phyloP scores from a whole-genome alignment of 2,329 filamentous ascomycete genomes.

The Exophiala aquamarina region DNA sequence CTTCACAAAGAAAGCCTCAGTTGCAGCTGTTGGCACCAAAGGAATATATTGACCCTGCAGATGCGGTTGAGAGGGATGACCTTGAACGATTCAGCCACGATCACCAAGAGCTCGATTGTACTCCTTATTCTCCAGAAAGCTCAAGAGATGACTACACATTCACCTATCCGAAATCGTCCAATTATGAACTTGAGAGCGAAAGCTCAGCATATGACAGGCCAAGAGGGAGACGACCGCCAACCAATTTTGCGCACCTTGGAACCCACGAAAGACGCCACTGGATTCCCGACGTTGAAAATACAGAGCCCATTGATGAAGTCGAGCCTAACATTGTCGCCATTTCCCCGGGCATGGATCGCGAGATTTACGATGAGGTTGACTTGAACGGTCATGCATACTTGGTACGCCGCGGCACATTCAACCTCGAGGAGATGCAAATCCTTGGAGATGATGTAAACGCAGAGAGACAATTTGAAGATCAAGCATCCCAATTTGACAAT shows the following conservation, averaged over 20 bases:
- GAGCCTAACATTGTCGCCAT: constrained; percentile 27
- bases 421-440: constrained; percentile 22
- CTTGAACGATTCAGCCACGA: constrained; percentile 23
- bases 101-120: constrained; percentile 6
- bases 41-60: constrained; percentile 28
- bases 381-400: constrained; percentile 26
- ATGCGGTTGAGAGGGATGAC: constrained; percentile 29
- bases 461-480: neutral
- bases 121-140: constrained; percentile 27
- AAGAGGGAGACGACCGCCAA: constrained; percentile 24
- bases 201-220: constrained; percentile 24
- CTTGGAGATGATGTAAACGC: constrained; percentile 9
- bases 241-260: constrained; percentile 22
- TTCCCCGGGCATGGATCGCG: constrained; percentile 20
- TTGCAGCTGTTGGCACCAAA: constrained; percentile 16
- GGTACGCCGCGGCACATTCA: constrained; percentile 21
- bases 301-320: constrained; percentile 14
- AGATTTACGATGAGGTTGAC: constrained; percentile 26
- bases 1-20: constrained; percentile 15
- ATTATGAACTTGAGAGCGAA: constrained; percentile 27
- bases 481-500: neutral
- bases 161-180: constrained; percentile 28
- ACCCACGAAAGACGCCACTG: constrained; percentile 21
- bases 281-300: constrained; percentile 10
- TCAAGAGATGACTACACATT: constrained; percentile 29